These are phyloP conservation scores for Stephanodiscus minutulus DNA, from an alignment of 108 stramenopile species.

Conservation along the genomic window DNA sequence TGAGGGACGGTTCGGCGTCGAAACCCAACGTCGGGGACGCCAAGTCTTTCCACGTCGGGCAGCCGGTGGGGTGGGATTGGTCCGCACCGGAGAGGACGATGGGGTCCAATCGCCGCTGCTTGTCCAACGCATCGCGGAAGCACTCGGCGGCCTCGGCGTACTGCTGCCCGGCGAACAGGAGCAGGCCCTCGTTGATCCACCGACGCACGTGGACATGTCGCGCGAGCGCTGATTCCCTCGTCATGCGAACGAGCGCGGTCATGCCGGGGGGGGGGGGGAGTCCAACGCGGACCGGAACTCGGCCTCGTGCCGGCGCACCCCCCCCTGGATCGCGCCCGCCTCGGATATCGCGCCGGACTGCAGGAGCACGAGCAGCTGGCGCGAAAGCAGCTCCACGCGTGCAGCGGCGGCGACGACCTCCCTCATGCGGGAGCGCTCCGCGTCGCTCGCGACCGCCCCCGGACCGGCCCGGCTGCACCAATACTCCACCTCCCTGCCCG, in stretches of 20 bases:
- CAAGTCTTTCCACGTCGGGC: conserved; percentile 40
- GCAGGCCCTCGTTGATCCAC: conserved; percentile 71
- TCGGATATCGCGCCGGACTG: conserved; percentile 77
- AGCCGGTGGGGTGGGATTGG: conserved; percentile 16
- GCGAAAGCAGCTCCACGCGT: conserved; percentile 64
- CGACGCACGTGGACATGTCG: conserved; percentile 44
- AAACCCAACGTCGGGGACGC: conserved; percentile 43
- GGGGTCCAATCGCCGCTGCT: conserved; percentile 19
- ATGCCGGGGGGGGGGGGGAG: not conserved
- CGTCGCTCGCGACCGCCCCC: conserved; percentile 1
- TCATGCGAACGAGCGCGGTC: conserved; percentile 12
- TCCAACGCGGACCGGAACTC: not conserved
- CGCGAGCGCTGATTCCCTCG: conserved; percentile 29
- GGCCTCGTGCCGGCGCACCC: conserved; percentile 18
- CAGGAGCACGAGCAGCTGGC: conserved; percentile 83
- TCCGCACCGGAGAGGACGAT: not conserved
- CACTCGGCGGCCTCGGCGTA: conserved; percentile 60
- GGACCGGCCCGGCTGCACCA: conserved; percentile 5
- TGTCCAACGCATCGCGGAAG: conserved; percentile 58
- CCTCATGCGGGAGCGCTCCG: conserved; percentile 1
- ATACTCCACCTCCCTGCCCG: conserved; percentile 30
- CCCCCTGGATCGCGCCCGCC: conserved; percentile 53
- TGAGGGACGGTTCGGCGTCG: conserved; percentile 44
- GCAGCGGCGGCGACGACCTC: conserved; percentile 32
- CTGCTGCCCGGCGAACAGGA: conserved; percentile 65